Conservation (phyloP, 345 rosid species). For the Hypericum perforatum region DNA sequence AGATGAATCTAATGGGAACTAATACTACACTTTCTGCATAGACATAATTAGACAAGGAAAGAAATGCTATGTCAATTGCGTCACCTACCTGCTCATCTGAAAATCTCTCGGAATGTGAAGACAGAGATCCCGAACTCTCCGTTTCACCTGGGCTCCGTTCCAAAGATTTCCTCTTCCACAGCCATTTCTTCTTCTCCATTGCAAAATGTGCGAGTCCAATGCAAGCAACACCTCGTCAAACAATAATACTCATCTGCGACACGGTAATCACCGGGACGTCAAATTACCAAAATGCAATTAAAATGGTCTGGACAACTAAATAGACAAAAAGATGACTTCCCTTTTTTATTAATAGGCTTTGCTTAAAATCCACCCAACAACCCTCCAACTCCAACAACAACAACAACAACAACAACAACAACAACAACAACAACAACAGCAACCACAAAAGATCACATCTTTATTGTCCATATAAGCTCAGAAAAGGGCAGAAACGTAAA, state of each 20-base stretch:
- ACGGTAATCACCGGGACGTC: constrained; percentile 1
- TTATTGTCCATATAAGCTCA: constrained; percentile 8
- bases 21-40: no score
- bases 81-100: constrained; percentile 57
- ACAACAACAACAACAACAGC: constrained; percentile 17
- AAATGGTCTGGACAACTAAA: neutral
- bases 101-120: constrained; percentile 58
- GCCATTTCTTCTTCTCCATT: constrained; percentile 73
- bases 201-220: constrained; percentile 5
- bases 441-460: constrained; percentile 7
- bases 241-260: constrained; percentile 31
- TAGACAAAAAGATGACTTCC: constrained; percentile 19
- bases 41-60: no score
- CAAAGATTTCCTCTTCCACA: constrained; percentile 65
- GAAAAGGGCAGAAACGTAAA: constrained; percentile 8
- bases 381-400: constrained; percentile 19
- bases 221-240: constrained; percentile 26
- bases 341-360: constrained; percentile 34
- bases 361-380: constrained; percentile 43
- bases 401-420: no score
- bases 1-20: no score
- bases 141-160: constrained; percentile 64
- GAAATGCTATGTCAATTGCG: no score
- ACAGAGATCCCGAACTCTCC: constrained; percentile 51
- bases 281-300: neutral